Evolutionary conservation across 495 filamentous ascomycete genomes (phyloP).

Genomic region (Tuber calosporum): DNA sequence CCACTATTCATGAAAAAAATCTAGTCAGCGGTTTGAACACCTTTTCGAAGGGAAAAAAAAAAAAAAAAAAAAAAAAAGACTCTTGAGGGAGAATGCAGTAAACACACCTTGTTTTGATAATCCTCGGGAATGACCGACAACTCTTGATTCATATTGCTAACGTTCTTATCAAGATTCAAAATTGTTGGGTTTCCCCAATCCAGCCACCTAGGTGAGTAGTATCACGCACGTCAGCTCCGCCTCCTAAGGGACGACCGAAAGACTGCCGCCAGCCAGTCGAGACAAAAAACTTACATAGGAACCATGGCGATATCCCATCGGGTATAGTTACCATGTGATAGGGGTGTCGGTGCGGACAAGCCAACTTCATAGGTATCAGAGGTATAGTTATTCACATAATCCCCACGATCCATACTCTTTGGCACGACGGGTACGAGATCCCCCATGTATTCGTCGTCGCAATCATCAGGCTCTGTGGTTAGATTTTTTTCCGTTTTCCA

Average conservation of each 20-base stretch:
- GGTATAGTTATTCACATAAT: background rate
- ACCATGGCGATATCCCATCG: background rate
- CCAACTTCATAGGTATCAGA: conserved; percentile 3
- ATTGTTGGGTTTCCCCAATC: conserved; percentile 37
- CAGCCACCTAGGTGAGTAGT: conserved; percentile 14
- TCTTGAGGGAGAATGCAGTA: background rate
- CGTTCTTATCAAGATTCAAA: conserved; percentile 34
- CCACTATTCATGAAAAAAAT: background rate
- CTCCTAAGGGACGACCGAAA: background rate
- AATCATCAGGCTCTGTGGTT: conserved; percentile 10
- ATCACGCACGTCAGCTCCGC: background rate
- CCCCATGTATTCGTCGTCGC: conserved; percentile 32
- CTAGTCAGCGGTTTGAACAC: background rate
- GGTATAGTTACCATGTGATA: background rate
- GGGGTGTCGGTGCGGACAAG: background rate
- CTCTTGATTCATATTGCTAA: background rate
- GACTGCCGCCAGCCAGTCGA: background rate
- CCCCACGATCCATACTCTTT: background rate
- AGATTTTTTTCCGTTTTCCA: conserved; percentile 6
- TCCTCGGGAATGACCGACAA: background rate
- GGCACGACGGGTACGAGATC: conserved; percentile 20
- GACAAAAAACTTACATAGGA: background rate
- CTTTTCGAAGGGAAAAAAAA: background rate
- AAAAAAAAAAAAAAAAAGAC: background rate
- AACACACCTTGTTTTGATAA: background rate